These are phyloP conservation scores for Leucogyrophana mollusca DNA, from an alignment of 768 basidiomycete species.

Conservation along the genomic window DNA sequence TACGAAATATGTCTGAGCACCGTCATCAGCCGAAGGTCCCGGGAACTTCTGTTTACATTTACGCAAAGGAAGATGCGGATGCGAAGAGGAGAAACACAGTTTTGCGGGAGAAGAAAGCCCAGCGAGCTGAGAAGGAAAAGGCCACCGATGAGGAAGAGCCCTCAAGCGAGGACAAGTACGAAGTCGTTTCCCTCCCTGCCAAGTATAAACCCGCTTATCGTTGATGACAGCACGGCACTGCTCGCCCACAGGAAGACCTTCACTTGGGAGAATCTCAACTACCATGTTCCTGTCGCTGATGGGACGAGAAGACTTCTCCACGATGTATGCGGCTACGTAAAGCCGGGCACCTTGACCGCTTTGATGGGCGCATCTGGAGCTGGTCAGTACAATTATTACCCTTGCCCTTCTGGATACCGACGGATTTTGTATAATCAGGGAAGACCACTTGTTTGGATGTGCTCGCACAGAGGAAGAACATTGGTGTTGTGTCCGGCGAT, in stretches of 20 bases:
- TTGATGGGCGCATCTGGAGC: conserved; percentile 87
- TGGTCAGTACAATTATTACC: conserved; percentile 35
- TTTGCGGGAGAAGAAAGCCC: conserved; percentile 53
- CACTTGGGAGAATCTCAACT: conserved; percentile 82
- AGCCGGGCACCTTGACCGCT: conserved; percentile 85
- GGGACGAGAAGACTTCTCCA: conserved; percentile 65
- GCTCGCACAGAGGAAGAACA: conserved; percentile 69
- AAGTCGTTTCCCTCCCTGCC: neutral
- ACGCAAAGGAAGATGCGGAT: conserved; percentile 57
- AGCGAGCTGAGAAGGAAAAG: conserved; percentile 32
- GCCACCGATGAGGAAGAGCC: conserved; percentile 19
- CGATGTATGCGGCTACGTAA: conserved; percentile 77
- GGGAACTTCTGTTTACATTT: conserved; percentile 50
- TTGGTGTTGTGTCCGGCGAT: conserved; percentile 64
- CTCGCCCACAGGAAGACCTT: conserved; percentile 40
- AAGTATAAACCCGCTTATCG: neutral
- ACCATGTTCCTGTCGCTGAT: conserved; percentile 66
- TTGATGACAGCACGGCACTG: neutral
- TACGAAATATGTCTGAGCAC: conserved; percentile 24
- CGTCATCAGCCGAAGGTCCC: conserved; percentile 26
- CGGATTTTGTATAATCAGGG: conserved; percentile 40
- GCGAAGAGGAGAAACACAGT: conserved; percentile 52
- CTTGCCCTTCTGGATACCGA: conserved; percentile 6
- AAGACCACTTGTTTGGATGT: conserved; percentile 79
- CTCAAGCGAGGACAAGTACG: conserved; percentile 13